These are phyloP conservation scores for Rhizoctonia solani DNA, from an alignment of 1,284 basidiomycete species.

Conservation along the genomic window DNA sequence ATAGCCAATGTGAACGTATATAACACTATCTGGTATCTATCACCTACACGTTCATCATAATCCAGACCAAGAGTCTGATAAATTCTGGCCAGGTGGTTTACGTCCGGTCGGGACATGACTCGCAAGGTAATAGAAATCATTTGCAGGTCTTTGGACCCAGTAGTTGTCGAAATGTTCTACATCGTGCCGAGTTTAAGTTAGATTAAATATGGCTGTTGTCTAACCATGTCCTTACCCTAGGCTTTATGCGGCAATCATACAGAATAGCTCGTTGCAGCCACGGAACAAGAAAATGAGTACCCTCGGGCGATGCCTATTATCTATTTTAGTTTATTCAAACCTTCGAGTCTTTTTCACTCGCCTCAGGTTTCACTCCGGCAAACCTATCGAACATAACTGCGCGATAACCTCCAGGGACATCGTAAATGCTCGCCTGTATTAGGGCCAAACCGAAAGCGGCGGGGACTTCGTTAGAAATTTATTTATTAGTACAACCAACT, in stretches of 20 bases:
- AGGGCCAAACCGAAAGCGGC: conserved; percentile 68
- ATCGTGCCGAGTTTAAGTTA: neutral
- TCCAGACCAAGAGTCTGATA: conserved; percentile 94
- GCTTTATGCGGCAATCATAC: conserved; percentile 98
- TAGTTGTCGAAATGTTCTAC: conserved; percentile 95
- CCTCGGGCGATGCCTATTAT: conserved; percentile 79
- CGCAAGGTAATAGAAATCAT: conserved; percentile 97
- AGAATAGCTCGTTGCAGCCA: conserved; percentile 96
- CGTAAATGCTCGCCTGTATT: conserved; percentile 82
- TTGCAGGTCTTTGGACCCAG: conserved; percentile 95
- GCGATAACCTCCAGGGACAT: conserved; percentile 90
- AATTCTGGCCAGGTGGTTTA: conserved; percentile 86
- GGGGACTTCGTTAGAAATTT: conserved; percentile 59
- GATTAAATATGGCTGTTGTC: neutral
- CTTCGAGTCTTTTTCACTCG: conserved; percentile 44
- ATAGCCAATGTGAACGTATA: neutral
- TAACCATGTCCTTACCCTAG: conserved; percentile 62
- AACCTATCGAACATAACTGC: conserved; percentile 99
- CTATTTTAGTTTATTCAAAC: neutral
- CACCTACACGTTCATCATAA: conserved; percentile 89
- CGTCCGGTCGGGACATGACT: conserved; percentile 92
- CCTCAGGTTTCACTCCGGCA: conserved; percentile 84
- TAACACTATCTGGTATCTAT: too few relatives aligned
- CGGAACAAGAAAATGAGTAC: conserved; percentile 96
- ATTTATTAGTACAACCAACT: neutral